These are phyloP conservation scores for Penicillium sp. DNA, from an alignment of 2,329 filamentous ascomycete species.

Conservation along the genomic window DNA sequence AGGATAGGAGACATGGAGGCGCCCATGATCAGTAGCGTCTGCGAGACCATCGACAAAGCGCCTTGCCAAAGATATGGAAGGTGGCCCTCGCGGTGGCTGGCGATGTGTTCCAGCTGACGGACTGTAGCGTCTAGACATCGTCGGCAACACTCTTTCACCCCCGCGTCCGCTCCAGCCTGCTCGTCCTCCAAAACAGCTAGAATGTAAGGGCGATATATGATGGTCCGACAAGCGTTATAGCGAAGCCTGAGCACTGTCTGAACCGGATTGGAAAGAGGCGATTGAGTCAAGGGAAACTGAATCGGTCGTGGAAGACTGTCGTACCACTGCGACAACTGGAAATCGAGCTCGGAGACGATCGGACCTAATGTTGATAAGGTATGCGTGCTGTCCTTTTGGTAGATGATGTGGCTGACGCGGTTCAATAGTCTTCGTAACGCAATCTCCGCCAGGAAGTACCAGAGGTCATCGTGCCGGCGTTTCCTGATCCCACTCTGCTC, in stretches of 20 bases:
- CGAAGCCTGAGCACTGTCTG: slow-evolving; percentile 77
- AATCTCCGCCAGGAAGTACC: slow-evolving; percentile 86
- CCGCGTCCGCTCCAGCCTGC: slow-evolving; percentile 68
- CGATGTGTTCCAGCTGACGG: slow-evolving; percentile 76
- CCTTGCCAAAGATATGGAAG: slow-evolving; percentile 87
- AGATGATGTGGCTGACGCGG: slow-evolving; percentile 76
- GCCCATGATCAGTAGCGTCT: slow-evolving; percentile 80
- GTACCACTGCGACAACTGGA: slow-evolving; percentile 82
- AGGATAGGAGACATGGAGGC: slow-evolving; percentile 78
- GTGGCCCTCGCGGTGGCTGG: slow-evolving; percentile 77
- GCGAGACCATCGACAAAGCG: slow-evolving; percentile 78
- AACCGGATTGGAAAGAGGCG: slow-evolving; percentile 69
- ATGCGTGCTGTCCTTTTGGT: slow-evolving; percentile 71
- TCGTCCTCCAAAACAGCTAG: slow-evolving; percentile 78
- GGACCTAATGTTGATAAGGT: slow-evolving; percentile 74
- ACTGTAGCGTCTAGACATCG: slow-evolving; percentile 81
- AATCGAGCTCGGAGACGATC: slow-evolving; percentile 77
- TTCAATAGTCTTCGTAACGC: slow-evolving; percentile 76
- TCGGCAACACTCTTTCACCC: slow-evolving; percentile 75
- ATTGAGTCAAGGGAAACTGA: slow-evolving; percentile 73
- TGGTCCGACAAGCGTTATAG: slow-evolving; percentile 83
- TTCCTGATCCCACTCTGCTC: slow-evolving; percentile 1
- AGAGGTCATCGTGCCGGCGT: slow-evolving; percentile 69
- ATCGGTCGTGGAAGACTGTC: slow-evolving; percentile 73
- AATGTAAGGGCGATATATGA: slow-evolving; percentile 83